phyloP scores from a whole-genome alignment of 2,329 filamentous ascomycete genomes.

The Thyridium curvatum region DNA sequence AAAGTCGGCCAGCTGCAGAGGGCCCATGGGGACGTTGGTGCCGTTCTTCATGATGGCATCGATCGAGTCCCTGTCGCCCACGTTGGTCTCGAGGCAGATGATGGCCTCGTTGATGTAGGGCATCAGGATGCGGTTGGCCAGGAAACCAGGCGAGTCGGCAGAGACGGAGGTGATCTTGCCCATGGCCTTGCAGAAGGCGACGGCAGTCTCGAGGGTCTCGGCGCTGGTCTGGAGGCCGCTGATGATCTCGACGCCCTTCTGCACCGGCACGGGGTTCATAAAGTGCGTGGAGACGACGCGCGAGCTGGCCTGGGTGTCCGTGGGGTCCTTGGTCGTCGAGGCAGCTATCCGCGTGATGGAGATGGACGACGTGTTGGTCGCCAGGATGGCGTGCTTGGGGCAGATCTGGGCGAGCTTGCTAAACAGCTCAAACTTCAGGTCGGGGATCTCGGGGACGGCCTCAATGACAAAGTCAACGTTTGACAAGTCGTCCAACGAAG shows the following conservation, averaged over 20 bases:
- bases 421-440: constrained; percentile 87
- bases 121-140: constrained; percentile 97
- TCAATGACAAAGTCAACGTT: constrained; percentile 97
- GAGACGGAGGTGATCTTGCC: constrained; percentile 87
- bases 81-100: constrained; percentile 89
- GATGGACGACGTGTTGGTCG: constrained; percentile 98
- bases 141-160: constrained; percentile 85
- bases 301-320: constrained; percentile 72
- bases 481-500: constrained; percentile 68
- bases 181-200: constrained; percentile 85
- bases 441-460: constrained; percentile 86
- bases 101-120: constrained; percentile 98
- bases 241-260: constrained; percentile 98
- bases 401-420: constrained; percentile 73
- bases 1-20: constrained; percentile 88
- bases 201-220: constrained; percentile 72
- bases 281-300: constrained; percentile 95
- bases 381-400: constrained; percentile 79
- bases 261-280: constrained; percentile 97
- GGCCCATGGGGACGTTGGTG: constrained; percentile 97
- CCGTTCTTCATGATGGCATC: constrained; percentile 99
- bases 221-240: constrained; percentile 85
- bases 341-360: constrained; percentile 95
- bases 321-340: constrained; percentile 71
- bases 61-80: constrained; percentile 85